Evolutionary conservation across 352 stramenopile species (phyloP), one percentile per base, ranked within the genome.

Genomic region (Phytophthora idaei): DNA sequence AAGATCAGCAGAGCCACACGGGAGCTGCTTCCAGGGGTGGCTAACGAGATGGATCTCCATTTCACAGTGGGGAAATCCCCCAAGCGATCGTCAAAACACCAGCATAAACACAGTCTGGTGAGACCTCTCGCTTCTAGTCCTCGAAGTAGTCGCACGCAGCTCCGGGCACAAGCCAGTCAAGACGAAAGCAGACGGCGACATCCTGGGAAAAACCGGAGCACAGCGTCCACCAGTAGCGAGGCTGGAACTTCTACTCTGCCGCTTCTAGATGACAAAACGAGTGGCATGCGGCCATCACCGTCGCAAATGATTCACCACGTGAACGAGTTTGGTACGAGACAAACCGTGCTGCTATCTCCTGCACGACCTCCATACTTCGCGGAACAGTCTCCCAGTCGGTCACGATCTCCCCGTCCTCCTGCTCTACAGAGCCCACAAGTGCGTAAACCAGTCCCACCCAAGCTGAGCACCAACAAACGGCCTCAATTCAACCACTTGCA

Each of bases 291-390:
- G 3, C 31, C 27, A 12, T 65, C 53, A 32, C 32, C 45, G 2
- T 45, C 65, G 7, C 76, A 89, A 31, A 77, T 92, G 12, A 65
- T 90, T 21, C 77, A 75, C 29, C 81, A 90, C 29, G 74, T 85
- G 57, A 92, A 92, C 63, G 81, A 90, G 57, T 90, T 90, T 44
- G 84, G 84, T 6, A 78, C 42, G 8, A 73, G 64, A 1, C 81
- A 92, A 41, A 73, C 83, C 50, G 73, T 92, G 11, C 73, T 90
- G 5, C 51, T 90, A 17, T 90, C 84, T 1, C 74, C 84, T 1
- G 67, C 77, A 6, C 83, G 81, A 14, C 74, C 84, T 10, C 80
- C 81, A 10, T 90, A 74, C 45, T 90, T 89, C 63, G 47, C 45
- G 29, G 52, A 74, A 10, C 29, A 52, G 2, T 1, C 67, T 61